Evolutionary conservation across 148 eudicot species (phyloP).

Genomic region (Oxyria digyna): DNA sequence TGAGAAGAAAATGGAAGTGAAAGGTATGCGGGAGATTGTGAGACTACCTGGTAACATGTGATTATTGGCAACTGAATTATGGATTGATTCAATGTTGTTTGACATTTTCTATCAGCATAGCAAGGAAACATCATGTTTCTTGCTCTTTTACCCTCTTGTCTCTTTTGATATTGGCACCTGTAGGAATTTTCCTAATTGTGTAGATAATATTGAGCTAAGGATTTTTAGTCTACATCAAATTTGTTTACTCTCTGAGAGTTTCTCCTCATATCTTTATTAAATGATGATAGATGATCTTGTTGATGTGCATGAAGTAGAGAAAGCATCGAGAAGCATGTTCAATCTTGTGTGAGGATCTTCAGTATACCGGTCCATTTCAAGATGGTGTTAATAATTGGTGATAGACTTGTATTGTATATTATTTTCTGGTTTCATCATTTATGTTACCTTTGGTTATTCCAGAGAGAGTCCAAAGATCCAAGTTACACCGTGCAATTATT

Average conservation of each 20-base stretch:
- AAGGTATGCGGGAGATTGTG: conserved; percentile 15
- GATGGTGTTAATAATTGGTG: background rate
- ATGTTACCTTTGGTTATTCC: conserved; percentile 68
- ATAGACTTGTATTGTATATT: background rate
- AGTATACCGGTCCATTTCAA: conserved; percentile 8
- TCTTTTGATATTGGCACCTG: background rate
- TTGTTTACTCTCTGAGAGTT: background rate
- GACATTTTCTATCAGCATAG: background rate
- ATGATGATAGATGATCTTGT: conserved; percentile 22
- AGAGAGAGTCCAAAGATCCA: conserved; percentile 70
- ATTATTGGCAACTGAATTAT: background rate
- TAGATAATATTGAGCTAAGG: background rate
- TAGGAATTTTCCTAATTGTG: background rate
- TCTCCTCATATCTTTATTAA: background rate
- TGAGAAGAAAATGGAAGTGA: conserved; percentile 19
- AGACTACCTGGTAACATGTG: background rate
- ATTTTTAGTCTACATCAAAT: background rate
- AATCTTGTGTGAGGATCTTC: conserved; percentile 44
- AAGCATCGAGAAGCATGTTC: conserved; percentile 39
- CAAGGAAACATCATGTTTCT: background rate
- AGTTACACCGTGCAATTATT: conserved; percentile 31
- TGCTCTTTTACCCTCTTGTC: background rate
- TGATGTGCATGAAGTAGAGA: conserved; percentile 31
- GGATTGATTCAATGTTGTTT: background rate
- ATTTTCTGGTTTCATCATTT: conserved; percentile 53